Base-by-base conservation (phyloP, 495 filamentous ascomycete genomes). In the Penicillium cinerascens region DNA sequence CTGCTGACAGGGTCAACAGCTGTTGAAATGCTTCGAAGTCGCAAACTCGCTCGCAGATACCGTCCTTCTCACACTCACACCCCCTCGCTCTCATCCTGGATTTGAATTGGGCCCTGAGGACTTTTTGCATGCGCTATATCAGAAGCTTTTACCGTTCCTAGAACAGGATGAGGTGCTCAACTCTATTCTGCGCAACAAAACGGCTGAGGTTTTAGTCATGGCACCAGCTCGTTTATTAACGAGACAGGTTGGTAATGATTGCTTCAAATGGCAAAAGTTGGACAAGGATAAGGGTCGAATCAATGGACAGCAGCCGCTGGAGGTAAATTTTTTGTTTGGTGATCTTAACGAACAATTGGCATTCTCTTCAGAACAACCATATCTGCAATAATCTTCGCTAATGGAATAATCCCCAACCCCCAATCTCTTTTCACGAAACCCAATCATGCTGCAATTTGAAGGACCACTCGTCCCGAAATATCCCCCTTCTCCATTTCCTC, bases 401-500 rank as follows among this genome's bases (percentile, higher is more conserved):
- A 23, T 23, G 22, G 22, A 2, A 23, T 23, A 6, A 23, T 3
- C 22, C 22, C 22, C 22, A 23, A 23, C 22, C 22, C 22, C 22
- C 22, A 23, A 23, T 23, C 22, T 23, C 2, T 23, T 23, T 23
- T 23, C 22, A 23, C 22, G 6, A 23, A 6, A 23, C 2, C 27
- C 13, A 9, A 39, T 60, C 42, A 66, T 23, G 70, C 53, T 6
- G 63, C 36, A 26, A 74, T 57, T 36, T 69, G 55, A 20, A 74
- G 56, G 26, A 74, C 71, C 41, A 77, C 63, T 42, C 73, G 56
- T 36, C 71, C 66, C 18, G 68, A 49, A 54, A 78, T 72, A 51
- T 75, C 68, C 0, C 72, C 73, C 54, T 61, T 74, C 56, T 77
- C 69, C 65, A 78, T 67, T 59, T 78, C 73, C 42, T 75, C 63